Evolutionary conservation across 1,139 yeast species (phyloP), one percentile per base, ranked within the genome.

Genomic region (Sugiyamaella neomexicana): DNA sequence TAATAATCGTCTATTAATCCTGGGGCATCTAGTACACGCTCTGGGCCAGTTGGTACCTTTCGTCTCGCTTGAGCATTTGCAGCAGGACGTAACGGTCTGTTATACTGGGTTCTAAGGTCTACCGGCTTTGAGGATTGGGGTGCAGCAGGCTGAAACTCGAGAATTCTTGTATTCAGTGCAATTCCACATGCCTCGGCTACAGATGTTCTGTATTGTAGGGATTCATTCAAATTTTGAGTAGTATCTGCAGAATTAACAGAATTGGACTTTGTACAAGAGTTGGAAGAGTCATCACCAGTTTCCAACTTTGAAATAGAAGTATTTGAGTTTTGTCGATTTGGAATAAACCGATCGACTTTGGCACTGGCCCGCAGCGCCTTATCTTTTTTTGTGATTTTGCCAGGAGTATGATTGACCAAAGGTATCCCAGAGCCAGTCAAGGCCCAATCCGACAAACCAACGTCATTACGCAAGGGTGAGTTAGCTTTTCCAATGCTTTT

Each of bases 121-220:
- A 82, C 72, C 6, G 87, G 83, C 54, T 76, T 77, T 54, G 79
- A 76, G 20, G 87, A 74, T 62, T 83, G 89, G 1, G 98, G 98
- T 9, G 97, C 93, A 41, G 80, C 75, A 16, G 96, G 96, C 70
- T 89, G 89, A 70, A 87, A 93, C 65, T 89, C 91, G 57, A 93
- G 75, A 43, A 93, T 89, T 59, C 97, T 78, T 56, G 89, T 86
- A 61, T 89, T 86, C 68, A 89, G 81, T 55, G 88, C 87, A 53
- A 91, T 77, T 0, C 98, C 98, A 69, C 97, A 90, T 0, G 97
- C 97, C 68, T 88, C 89, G 0, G 98, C 98, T 8, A 91, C 96
- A 49, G 89, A 86, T 63, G 85, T 83, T 69, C 87, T 88, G 68
- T 89, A 89, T 13, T 64, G 65, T 41, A 58, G 54, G 23, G 55